Conservation (phyloP, 768 basidiomycete genomes). For the Russula virescens region DNA sequence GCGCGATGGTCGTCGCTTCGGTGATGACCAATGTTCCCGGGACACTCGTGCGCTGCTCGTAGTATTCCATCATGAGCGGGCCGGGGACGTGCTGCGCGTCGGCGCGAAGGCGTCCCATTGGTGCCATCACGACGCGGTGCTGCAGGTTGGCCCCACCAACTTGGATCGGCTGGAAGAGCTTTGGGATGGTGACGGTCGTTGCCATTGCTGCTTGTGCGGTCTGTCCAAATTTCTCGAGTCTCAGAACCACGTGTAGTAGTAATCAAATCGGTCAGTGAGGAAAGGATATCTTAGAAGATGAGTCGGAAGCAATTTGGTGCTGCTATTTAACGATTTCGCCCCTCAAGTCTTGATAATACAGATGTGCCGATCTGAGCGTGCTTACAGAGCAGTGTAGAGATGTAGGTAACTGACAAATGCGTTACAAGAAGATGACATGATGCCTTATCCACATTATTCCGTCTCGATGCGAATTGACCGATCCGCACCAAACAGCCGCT, state of each 20-base stretch:
- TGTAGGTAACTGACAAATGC: no score
- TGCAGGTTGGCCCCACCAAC: conserved; percentile 39
- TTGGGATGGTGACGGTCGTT: background rate
- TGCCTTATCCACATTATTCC: no score
- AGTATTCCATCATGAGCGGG: conserved; percentile 39
- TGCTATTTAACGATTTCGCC: no score
- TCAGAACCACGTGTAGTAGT: no score
- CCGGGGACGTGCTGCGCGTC: conserved; percentile 32
- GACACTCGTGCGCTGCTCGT: conserved; percentile 41
- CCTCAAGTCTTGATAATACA: no score
- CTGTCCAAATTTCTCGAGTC: background rate
- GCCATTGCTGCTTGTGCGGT: background rate
- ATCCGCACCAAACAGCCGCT: no score
- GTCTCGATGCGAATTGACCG: no score
- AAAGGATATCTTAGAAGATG: no score
- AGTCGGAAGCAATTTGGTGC: no score
- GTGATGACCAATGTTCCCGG: conserved; percentile 52
- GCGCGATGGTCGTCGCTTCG: conserved; percentile 50
- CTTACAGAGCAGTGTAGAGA: no score
- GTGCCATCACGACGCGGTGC: conserved; percentile 52
- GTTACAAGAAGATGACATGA: no score
- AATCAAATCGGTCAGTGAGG: background rate
- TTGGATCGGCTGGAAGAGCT: conserved; percentile 43
- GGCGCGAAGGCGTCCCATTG: conserved; percentile 44
- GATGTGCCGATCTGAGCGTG: no score